Evolutionary conservation across 805 yeast species (phyloP), one percentile per base, ranked within the genome.

Genomic region (Kregervanrija fluxuum): DNA sequence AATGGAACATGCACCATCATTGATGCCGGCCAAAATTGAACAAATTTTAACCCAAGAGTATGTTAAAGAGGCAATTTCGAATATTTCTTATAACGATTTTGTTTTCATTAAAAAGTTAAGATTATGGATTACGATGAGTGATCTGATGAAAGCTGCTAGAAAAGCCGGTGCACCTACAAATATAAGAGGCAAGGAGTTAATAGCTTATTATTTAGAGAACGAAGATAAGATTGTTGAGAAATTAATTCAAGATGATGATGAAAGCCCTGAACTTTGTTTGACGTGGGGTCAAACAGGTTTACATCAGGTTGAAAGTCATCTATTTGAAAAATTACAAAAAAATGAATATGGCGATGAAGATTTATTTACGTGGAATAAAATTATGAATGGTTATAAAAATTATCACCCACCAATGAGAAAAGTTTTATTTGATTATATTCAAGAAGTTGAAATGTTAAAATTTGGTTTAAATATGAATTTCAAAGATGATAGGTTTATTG

Each of bases 1-100:
- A 43, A 75, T 76, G 51, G 88, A 83, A 54, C 80, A 82, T 11
- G 75, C 77, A n/a, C 69, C 74, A 17, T 75, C 79, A 3, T 71
- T 79, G 48, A 63, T 82, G 11, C 88, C 88, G 12, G 17, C 41
- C 11, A 64, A 71, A 34, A 71, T 61, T 50, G 52, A 68, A 12
- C 54, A 59, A 4, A 60, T 73, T 3, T 59, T 82, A 35, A 56
- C 57, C 6, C 64, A 66, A 12, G 88, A 82, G 56, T 82, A 82
- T 47, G 50, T 28, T n/a, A 33, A 6, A 28, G 30, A n/a, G n/a
- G 12, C n/a, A 8, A 34, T 11, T 17, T 12, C 34, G 8, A 28
- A 8, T 33, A 40, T 22, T 14, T 33, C 4, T 17, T 40, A 15
- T 12, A 35, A 33, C 12, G 38, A 10, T 11, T 40, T 37, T 22